Evolutionary conservation across 306 rosid genomes (phyloP), one percentile per base, ranked within the genome.

Genomic region (Rosa chinensis): DNA sequence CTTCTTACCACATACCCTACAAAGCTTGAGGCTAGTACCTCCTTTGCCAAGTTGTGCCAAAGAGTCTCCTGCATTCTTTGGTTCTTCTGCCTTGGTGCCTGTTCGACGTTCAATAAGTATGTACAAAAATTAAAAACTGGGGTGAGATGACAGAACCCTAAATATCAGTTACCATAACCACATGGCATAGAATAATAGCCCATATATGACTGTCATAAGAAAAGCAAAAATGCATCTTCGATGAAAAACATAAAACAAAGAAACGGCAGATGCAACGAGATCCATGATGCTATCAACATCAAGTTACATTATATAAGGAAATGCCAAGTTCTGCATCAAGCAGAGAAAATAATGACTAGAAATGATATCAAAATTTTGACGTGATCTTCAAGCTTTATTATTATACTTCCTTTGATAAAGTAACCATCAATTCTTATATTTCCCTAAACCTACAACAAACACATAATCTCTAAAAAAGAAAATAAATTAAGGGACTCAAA

Each of bases 1-100:
- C 82, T 95, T 92, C 87, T 90, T 95, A 56, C 98, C 96, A 79
- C 99, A 95, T 37, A 93, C 91, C 77, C 97, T 87, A 84, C 99
- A 95, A 23, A 95, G 89, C 94, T 89, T 95, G 53, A 95, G 97
- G 78, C 89, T 94, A 68, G 97, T 97, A 78, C 97, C 93, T n/a
- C 74, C 85, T 45, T 86, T 91, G 6, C 86, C 82, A 49, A 88
- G 74, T 77, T 82, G 90, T 37, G 83, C 66, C 78, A 94, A 48
- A 0, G 97, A 70, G 59, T 91, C 97, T 81, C 90, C 89, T 11
- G 86, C 83, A 82, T 20, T 79, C 87, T 91, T 92, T 11, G 95
- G 78, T 59, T 92, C 99, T 75, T 94, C 99, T 5, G 79, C 55
- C 81, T 91, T 95, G 79, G 92, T 72, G 74, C 99, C 99, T 92